Percentiles rank a stretch among this genome's conserved stretches.
phyloP scores from a whole-genome alignment of 1,139 yeast genomes.

The Debaryomycetaceae sp. region DNA sequence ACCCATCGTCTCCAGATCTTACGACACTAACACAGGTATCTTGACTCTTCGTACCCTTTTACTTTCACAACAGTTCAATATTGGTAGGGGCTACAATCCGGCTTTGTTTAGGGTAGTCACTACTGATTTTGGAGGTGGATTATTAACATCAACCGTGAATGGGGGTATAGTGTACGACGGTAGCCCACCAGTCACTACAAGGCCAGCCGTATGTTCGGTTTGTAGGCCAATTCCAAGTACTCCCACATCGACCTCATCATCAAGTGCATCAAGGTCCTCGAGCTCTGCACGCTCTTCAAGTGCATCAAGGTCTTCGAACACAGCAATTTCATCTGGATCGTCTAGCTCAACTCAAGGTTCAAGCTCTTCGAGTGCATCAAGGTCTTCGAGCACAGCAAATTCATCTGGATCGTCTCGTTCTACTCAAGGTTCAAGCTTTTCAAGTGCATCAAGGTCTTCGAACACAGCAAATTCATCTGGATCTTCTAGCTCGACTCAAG shows the following conservation, averaged over 20 bases:
- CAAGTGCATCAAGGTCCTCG: slow-evolving; percentile 4
- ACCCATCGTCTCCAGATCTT: slow-evolving; percentile 13
- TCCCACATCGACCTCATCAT: not conserved
- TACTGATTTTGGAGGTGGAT: slow-evolving; percentile 8
- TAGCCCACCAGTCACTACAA: slow-evolving; percentile 13
- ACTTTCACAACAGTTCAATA: slow-evolving; percentile 13
- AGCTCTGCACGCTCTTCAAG: slow-evolving; percentile 11
- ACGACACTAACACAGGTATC: slow-evolving; percentile 17
- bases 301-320: slow-evolving; percentile 12
- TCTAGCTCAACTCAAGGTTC: not conserved
- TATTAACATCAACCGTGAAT: slow-evolving; percentile 13
- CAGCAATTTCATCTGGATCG: not conserved
- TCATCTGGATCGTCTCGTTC: not conserved
- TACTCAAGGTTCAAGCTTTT: not conserved
- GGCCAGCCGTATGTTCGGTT: slow-evolving; percentile 13
- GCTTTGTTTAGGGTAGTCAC: slow-evolving; percentile 5
- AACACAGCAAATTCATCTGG: not conserved
- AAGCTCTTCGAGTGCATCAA: not conserved
- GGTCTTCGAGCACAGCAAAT: not conserved
- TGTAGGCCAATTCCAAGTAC: slow-evolving; percentile 8
- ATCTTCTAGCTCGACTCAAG: not conserved
- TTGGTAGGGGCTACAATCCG: slow-evolving; percentile 19
- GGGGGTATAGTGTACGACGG: slow-evolving; percentile 18
- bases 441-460: not conserved
- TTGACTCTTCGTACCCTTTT: slow-evolving; percentile 13